A percentile compares a stretch with the other conserved stretches of the same genome.
Conservation (phyloP, 2,329 filamentous ascomycete species). For the Epichloe bromicola region DNA sequence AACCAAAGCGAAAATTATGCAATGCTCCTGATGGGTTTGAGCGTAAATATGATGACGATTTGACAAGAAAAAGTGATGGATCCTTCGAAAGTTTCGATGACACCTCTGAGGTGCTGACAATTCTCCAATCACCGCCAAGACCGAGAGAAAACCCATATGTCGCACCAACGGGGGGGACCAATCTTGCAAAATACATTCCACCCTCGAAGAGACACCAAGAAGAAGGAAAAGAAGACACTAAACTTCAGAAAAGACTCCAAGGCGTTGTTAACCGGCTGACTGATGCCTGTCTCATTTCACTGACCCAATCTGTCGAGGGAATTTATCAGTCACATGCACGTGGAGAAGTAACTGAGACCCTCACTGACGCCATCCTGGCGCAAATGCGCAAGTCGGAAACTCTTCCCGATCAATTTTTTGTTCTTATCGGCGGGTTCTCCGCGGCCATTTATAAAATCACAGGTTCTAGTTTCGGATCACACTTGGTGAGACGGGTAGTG, state of each 20-base stretch:
- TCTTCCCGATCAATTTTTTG: slow-evolving; percentile 78
- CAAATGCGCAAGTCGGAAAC: slow-evolving; percentile 67
- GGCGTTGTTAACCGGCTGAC: slow-evolving; percentile 88
- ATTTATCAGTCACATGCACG: slow-evolving; percentile 74
- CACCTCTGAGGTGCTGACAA: slow-evolving; percentile 14
- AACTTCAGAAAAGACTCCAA: slow-evolving; percentile 68
- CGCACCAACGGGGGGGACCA: slow-evolving; percentile 44
- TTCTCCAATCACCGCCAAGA: slow-evolving; percentile 24
- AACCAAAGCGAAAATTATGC: neutral
- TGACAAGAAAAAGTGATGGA: slow-evolving; percentile 15
- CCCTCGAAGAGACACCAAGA: slow-evolving; percentile 57
- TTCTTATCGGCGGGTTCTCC: slow-evolving; percentile 81
- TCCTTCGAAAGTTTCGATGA: slow-evolving; percentile 27
- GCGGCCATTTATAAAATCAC: slow-evolving; percentile 77
- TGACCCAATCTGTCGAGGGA: slow-evolving; percentile 68
- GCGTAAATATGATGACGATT: neutral
- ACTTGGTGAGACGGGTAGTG: slow-evolving; percentile 68
- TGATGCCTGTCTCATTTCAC: slow-evolving; percentile 76
- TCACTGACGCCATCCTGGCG: slow-evolving; percentile 67
- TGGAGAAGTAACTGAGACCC: slow-evolving; percentile 72
- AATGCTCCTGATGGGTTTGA: neutral
- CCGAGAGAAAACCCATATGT: slow-evolving; percentile 78
- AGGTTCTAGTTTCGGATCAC: slow-evolving; percentile 80
- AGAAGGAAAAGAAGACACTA: slow-evolving; percentile 49
- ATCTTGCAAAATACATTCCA: slow-evolving; percentile 67